Evolutionary conservation across 768 basidiomycete species (phyloP).

Genomic region (Suillus weaverae): DNA sequence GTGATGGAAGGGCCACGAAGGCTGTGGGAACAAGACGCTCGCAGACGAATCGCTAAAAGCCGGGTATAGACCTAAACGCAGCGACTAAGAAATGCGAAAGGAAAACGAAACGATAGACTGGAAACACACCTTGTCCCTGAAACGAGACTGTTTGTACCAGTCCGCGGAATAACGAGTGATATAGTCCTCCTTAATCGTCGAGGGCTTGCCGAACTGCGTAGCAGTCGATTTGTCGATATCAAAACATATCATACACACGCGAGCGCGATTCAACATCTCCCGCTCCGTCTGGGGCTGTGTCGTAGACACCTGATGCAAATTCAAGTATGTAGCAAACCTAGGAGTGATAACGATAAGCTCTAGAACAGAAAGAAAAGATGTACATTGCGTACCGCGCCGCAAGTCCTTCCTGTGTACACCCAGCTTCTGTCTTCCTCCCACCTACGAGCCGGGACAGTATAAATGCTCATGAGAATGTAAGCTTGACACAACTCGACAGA

Average conservation of each 20-base stretch:
- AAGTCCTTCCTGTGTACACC: constrained; percentile 74
- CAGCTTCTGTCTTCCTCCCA: constrained; percentile 94
- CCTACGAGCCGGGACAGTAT: constrained; percentile 72
- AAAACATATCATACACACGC: constrained; percentile 92
- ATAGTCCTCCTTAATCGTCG: constrained; percentile 83
- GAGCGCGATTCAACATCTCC: constrained; percentile 79
- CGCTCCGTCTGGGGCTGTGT: constrained; percentile 69
- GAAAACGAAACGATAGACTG: background rate
- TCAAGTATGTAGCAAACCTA: constrained; percentile 87
- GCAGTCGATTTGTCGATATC: constrained; percentile 86
- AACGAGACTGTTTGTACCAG: constrained; percentile 73
- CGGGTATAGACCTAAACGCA: constrained; percentile 77
- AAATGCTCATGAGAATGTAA: constrained; percentile 85
- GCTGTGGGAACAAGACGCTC: constrained; percentile 78
- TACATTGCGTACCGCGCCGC: constrained; percentile 60
- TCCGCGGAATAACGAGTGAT: constrained; percentile 69
- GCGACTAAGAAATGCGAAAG: constrained; percentile 74
- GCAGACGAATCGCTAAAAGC: constrained; percentile 91
- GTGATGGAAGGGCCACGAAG: constrained; percentile 77
- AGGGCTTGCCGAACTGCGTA: constrained; percentile 88
- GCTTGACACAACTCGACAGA: constrained; percentile 90
- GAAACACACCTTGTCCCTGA: constrained; percentile 52
- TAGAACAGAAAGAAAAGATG: background rate
- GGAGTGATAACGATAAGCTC: background rate
- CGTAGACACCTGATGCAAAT: constrained; percentile 68